phyloP scores from a whole-genome alignment of 768 basidiomycete genomes.

The Mycena maculata region DNA sequence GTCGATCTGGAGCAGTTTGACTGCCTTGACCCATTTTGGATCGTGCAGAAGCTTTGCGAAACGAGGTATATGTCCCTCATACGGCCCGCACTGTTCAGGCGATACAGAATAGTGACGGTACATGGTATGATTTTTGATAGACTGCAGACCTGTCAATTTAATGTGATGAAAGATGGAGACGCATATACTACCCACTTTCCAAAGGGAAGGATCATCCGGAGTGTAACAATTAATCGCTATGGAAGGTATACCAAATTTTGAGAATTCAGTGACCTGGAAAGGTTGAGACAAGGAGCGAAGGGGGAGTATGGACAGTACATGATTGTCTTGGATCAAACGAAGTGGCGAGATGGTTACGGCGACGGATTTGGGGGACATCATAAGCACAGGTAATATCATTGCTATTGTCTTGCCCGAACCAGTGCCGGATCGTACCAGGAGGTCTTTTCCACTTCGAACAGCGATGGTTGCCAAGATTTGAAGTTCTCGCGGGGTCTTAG shows the following conservation, averaged over 20 bases:
- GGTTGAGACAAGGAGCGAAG: not conserved
- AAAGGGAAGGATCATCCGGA: not conserved
- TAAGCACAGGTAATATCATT: conserved; percentile 35
- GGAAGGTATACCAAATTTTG: conserved; percentile 32
- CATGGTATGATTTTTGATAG: not conserved
- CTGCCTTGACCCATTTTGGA: conserved; percentile 6
- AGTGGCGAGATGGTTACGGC: conserved; percentile 38
- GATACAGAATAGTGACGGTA: conserved; percentile 27
- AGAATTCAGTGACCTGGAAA: conserved; percentile 32
- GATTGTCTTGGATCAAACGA: conserved; percentile 32
- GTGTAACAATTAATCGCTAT: conserved; percentile 41
- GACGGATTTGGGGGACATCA: conserved; percentile 20
- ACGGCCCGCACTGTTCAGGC: conserved; percentile 29
- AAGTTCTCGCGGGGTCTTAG: conserved; percentile 29
- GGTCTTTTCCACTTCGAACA: conserved; percentile 30
- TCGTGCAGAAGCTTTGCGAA: conserved; percentile 9
- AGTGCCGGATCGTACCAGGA: conserved; percentile 37
- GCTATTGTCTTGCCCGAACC: conserved; percentile 41
- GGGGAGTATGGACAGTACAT: not conserved
- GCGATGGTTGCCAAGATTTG: conserved; percentile 32
- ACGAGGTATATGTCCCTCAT: conserved; percentile 30
- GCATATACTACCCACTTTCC: not conserved
- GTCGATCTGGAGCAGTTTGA: conserved; percentile 32
- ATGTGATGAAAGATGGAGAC: too few relatives aligned
- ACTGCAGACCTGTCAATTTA: too few relatives aligned